Evolutionary conservation across 495 filamentous ascomycete genomes (phyloP).

Genomic region (Tuber umbilicatum): DNA sequence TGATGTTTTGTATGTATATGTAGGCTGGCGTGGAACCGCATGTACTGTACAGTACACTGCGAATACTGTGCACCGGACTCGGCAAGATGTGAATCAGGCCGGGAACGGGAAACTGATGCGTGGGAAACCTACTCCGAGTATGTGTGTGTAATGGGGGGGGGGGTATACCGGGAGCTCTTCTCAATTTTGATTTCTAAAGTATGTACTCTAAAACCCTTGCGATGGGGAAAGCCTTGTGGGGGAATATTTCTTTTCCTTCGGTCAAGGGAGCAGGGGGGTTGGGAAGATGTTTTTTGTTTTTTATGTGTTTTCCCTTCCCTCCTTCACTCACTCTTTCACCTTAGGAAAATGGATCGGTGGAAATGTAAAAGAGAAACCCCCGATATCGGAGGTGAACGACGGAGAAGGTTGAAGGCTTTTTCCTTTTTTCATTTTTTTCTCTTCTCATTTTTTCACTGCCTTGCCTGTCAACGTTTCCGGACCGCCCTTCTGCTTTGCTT

Average conservation of each 20-base stretch:
- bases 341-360: neutral
- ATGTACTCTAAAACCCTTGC: neutral
- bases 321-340: neutral
- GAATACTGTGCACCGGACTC: neutral
- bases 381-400: constrained; percentile 9
- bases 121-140: constrained; percentile 27
- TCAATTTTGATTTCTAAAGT: neutral
- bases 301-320: neutral
- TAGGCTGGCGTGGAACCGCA: constrained; percentile 1
- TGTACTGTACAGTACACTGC: neutral
- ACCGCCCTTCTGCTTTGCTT: neutral
- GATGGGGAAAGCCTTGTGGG: constrained; percentile 1
- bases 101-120: constrained; percentile 26
- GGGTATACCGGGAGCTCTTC: constrained; percentile 4
- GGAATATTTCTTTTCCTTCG: neutral
- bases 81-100: constrained; percentile 28
- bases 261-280: neutral
- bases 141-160: constrained; percentile 12
- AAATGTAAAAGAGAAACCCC: neutral
- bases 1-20: constrained; percentile 2
- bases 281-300: neutral
- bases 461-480: neutral
- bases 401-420: constrained; percentile 28
- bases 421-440: constrained; percentile 9
- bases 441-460: neutral